Base-by-base conservation (phyloP, 306 rosid species). In the Parietaria judaica region DNA sequence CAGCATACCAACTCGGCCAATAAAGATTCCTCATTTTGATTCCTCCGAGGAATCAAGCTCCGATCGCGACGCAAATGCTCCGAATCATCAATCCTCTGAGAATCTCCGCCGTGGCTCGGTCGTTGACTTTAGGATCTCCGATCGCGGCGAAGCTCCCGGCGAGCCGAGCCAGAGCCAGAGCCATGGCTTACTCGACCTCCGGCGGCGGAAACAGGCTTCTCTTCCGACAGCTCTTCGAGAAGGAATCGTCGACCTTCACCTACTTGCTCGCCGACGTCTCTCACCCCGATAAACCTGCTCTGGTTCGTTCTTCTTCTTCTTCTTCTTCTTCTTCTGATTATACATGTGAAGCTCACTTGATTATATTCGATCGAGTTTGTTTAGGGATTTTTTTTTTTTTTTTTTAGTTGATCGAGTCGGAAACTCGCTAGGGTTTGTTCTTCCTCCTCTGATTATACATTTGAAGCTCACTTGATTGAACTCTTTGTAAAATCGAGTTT, bases 221-320 rank as follows among this genome's bases (percentile, higher is more conserved):
- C 75, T 80, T 92, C 34, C 99, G 96, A 23, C 95, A 92, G 82
- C 92, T 92, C 52, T 92, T 88, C 51, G 96, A 88, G 86, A 88
- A 86, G 79, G 99, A 92, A 11, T 92, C 99, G 2, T 92, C 96
- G 36, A 92, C 96, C 48, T 92, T 82, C 63, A 88, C 99, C 0
- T 88, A 88, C 69, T 80, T 92, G 74, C 96, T 92, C 36, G 95
- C 99, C 36, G 88, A 92, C 65, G 70, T 73, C 13, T 77, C 82
- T 6, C 94, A 88, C 69, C 84, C 94, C 44, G 83, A 76, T 0
- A 92, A 81, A 67, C 94, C 95, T 1, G 96, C 96, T 17, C 74
- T 92, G 60, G 95, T 92, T 51, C 34, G 76, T 46, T 66, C 48
- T 23, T 23, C 31, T 45, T 66, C 52, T 48, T 39, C 8, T 36